Evolutionary conservation across 768 basidiomycete genomes (phyloP), one percentile per base, ranked within the genome.

Genomic region (Sutorius australiensis): DNA sequence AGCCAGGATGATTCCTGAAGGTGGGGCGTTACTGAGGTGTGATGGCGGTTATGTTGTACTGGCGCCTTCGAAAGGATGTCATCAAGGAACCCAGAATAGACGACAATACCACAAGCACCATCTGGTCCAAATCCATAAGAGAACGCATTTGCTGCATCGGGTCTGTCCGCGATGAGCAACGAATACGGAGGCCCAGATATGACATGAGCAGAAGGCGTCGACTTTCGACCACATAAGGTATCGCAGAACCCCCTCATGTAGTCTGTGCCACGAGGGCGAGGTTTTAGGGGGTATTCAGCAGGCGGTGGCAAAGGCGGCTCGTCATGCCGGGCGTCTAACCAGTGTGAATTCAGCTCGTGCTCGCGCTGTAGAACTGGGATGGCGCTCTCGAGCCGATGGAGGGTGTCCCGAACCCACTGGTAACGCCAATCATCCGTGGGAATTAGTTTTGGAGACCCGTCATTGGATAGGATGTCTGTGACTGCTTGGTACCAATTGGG

Each of bases 101-200:
- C 83, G 50, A 98, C 95, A 53, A 99, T 81, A 6, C 97, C 95
- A 53, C 92, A 94, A 0, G 86, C 91, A 34, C 91, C 89, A 61
- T 93, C 83, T 3, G 91, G 87, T 12, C 92, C 92, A 59, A 98
- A 98, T 2, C 95, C 95, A 65, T 95, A 98, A 1, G 89, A 91
- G 68, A 99, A 97, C 1, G 97, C 95, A 63, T 98, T 99, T 9
- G 82, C 79, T 2, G 83, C 76, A 54, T 90, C 86, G 1, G 91
- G 86, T 55, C 86, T 84, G 46, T 98, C 91, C 42, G 95, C 82
- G n/a, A 99, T 68, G 40, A 99, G 77, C 6, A 99, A 73, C 32
- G 91, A 89, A 66, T 95, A 98, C 0, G 93, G 93, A 28, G 92
- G 90, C 0, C 92, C 92, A 10, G 88, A 74, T 41, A 86, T 79